These are phyloP conservation scores for Seminavis robusta DNA, from an alignment of 108 stramenopile species.

Conservation along the genomic window DNA sequence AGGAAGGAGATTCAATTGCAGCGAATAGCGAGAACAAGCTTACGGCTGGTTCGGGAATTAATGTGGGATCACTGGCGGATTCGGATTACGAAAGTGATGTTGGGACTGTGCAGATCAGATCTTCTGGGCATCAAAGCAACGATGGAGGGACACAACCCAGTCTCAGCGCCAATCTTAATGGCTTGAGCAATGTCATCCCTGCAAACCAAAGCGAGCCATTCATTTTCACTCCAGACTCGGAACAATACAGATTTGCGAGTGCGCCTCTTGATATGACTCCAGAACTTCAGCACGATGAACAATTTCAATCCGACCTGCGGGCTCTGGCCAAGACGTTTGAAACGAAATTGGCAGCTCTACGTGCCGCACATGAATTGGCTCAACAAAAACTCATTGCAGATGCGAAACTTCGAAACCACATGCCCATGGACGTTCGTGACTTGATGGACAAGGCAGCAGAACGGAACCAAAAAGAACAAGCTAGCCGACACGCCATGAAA, in stretches of 20 bases:
- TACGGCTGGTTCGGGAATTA: too few species aligned
- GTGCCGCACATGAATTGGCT: conserved; percentile 73
- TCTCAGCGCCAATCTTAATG: too few species aligned
- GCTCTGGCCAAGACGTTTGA: conserved; percentile 70
- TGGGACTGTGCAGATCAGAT: too few species aligned
- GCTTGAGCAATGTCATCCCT: too few species aligned
- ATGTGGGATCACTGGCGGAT: too few species aligned
- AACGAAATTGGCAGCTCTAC: conserved; percentile 56
- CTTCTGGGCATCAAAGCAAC: too few species aligned
- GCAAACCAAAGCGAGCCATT: too few species aligned
- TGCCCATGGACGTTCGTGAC: conserved; percentile 65
- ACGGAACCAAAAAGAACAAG: conserved; percentile 40
- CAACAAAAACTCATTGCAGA: conserved; percentile 81
- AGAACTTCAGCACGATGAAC: conserved; percentile 46
- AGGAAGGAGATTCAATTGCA: conserved; percentile 5
- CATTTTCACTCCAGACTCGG: conserved; percentile 40
- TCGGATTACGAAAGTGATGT: too few species aligned
- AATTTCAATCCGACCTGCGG: conserved; percentile 61
- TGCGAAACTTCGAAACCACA: conserved; percentile 62
- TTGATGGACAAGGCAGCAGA: conserved; percentile 77
- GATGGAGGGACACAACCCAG: too few species aligned
- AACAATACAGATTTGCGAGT: conserved; percentile 34
- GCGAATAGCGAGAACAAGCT: too few species aligned
- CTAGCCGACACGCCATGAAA: conserved; percentile 23
- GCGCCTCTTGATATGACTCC: conserved; percentile 54